Percentiles rank a stretch among this genome's conserved stretches.
Conservation (phyloP, 305 asterid genomes). For the Fraxinus paxiana region DNA sequence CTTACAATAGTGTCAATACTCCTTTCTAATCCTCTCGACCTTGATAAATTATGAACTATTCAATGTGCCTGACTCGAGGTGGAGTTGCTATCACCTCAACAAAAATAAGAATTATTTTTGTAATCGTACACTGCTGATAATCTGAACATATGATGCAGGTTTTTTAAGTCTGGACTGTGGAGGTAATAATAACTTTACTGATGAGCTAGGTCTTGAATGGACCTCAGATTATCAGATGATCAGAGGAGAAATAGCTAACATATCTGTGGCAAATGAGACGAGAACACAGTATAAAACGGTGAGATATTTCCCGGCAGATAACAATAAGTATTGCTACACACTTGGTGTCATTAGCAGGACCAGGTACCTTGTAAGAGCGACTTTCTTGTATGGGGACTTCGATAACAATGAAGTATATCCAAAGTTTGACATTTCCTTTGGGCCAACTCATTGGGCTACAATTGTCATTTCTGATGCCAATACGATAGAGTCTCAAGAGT, state of each 20-base stretch:
- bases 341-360: slow-evolving; percentile 68
- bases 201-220: slow-evolving; percentile 72
- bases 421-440: slow-evolving; percentile 82
- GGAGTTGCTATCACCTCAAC: neutral
- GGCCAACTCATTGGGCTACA: slow-evolving; percentile 90
- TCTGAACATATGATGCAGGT: slow-evolving; percentile 49
- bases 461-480: slow-evolving; percentile 78
- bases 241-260: slow-evolving; percentile 48
- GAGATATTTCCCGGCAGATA: slow-evolving; percentile 82
- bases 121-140: slow-evolving; percentile 15
- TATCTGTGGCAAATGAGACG: slow-evolving; percentile 60
- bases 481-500: slow-evolving; percentile 66
- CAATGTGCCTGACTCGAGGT: neutral
- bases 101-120: neutral
- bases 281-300: slow-evolving; percentile 64
- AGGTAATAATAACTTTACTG: slow-evolving; percentile 62
- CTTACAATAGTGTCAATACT: neutral
- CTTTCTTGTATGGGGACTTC: slow-evolving; percentile 84
- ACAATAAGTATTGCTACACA: slow-evolving; percentile 77
- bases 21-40: neutral
- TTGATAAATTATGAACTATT: neutral
- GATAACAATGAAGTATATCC: slow-evolving; percentile 79
- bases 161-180: slow-evolving; percentile 91
- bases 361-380: slow-evolving; percentile 80
- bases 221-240: slow-evolving; percentile 57